Conservation (phyloP, 495 filamentous ascomycete species). For the Daldinia vernicosa region DNA sequence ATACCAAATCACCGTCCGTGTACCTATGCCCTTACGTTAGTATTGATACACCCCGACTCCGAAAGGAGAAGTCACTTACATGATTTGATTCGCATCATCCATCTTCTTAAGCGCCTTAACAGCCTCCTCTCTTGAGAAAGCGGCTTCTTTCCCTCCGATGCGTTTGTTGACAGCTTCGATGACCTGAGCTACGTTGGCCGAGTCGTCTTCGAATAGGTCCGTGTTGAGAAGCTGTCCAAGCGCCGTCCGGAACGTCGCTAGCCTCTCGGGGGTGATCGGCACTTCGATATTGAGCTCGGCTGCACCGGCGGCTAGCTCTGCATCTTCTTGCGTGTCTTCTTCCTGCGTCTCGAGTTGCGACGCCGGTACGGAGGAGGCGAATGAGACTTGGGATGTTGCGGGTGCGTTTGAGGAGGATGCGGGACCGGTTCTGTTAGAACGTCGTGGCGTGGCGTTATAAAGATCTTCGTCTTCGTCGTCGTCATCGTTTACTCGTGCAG, state of each 20-base stretch:
- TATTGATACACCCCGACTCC: background rate
- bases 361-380: conserved; percentile 57
- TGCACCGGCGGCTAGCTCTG: conserved; percentile 48
- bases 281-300: conserved; percentile 50
- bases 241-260: conserved; percentile 77
- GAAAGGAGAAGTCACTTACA: conserved; percentile 68
- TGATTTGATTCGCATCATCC: conserved; percentile 87
- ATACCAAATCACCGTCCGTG: conserved; percentile 56
- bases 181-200: conserved; percentile 75
- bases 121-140: conserved; percentile 78
- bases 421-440: conserved; percentile 45
- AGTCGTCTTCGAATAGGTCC: conserved; percentile 80
- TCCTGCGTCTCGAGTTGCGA: conserved; percentile 55
- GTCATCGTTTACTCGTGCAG: conserved; percentile 35
- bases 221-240: conserved; percentile 84
- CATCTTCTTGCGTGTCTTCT: conserved; percentile 48
- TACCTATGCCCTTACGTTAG: conserved; percentile 53
- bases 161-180: conserved; percentile 81
- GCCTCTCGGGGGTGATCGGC: conserved; percentile 68
- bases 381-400: conserved; percentile 52
- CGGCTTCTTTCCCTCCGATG: conserved; percentile 60
- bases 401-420: conserved; percentile 44
- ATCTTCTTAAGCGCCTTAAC: conserved; percentile 77
- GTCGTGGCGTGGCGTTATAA: conserved; percentile 53
- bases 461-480: conserved; percentile 45